Percentiles rank a stretch among this genome's conserved stretches.
phyloP scores from a whole-genome alignment of 768 basidiomycete genomes.

The Suillus ampliporus region DNA sequence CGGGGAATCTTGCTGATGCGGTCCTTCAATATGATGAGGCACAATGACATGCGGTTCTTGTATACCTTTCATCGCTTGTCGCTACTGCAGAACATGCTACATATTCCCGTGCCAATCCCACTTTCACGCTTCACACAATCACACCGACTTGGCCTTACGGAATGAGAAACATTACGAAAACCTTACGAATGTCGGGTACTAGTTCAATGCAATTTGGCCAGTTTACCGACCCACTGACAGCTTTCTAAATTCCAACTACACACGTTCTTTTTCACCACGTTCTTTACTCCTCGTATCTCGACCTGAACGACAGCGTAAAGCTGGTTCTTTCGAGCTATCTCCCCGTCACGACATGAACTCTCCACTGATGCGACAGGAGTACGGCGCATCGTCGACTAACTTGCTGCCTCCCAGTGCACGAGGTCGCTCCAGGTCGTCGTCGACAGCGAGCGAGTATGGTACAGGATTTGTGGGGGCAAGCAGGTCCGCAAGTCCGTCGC shows the following conservation, averaged over 20 bases:
- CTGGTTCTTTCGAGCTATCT: slow-evolving; percentile 1
- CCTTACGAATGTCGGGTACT: slow-evolving; percentile 13
- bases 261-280: slow-evolving; percentile 22
- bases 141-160: slow-evolving; percentile 6
- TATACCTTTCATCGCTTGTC: neutral
- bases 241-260: slow-evolving; percentile 9
- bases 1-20: slow-evolving; percentile 51
- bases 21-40: slow-evolving; percentile 30
- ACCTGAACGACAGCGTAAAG: slow-evolving; percentile 6
- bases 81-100: slow-evolving; percentile 1
- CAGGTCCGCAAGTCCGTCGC: slow-evolving; percentile 35
- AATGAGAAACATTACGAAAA: slow-evolving; percentile 6
- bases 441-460: slow-evolving; percentile 21
- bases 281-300: slow-evolving; percentile 21
- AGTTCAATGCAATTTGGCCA: slow-evolving; percentile 3
- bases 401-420: slow-evolving; percentile 27
- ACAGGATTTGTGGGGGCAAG: slow-evolving; percentile 20
- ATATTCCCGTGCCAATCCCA: neutral
- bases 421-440: slow-evolving; percentile 23
- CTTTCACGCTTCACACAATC: slow-evolving; percentile 14
- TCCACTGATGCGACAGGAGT: slow-evolving; percentile 31
- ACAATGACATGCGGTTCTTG: neutral
- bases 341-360: slow-evolving; percentile 28
- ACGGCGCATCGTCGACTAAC: slow-evolving; percentile 32
- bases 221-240: slow-evolving; percentile 1